phyloP scores from a whole-genome alignment of 139 green algal genomes.

The Gonium pectorale region DNA sequence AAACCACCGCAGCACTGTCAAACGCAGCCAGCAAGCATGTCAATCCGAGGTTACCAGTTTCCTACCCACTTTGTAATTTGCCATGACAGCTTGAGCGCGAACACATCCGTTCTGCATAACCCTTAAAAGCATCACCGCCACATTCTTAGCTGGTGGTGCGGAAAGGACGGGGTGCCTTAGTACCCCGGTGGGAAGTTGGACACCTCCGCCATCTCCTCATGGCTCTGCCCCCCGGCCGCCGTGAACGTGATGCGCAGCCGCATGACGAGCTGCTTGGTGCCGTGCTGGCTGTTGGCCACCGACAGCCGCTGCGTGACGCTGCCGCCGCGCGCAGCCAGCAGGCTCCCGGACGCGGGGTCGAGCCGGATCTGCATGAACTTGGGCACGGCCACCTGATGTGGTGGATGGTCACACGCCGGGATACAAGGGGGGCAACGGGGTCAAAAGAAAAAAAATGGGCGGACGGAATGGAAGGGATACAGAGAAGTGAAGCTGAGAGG shows the following conservation, averaged over 20 bases:
- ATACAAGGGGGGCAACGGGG: no score
- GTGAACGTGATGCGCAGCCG: slow-evolving; percentile 82
- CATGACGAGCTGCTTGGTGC: slow-evolving; percentile 85
- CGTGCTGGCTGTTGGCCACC: slow-evolving; percentile 87
- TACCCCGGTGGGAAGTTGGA: slow-evolving; percentile 70
- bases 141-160: no score
- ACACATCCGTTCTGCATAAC: no score
- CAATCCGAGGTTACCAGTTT: no score
- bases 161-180: no score
- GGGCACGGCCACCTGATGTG: slow-evolving; percentile 95
- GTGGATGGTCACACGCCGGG: no score
- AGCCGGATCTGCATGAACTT: slow-evolving; percentile 88
- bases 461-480: background rate
- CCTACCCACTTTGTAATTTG: no score
- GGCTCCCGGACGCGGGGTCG: slow-evolving; percentile 75
- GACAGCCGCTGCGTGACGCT: slow-evolving; percentile 81
- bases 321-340: slow-evolving; percentile 56
- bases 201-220: slow-evolving; percentile 77
- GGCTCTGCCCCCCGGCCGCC: slow-evolving; percentile 51
- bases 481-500: background rate
- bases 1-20: no score
- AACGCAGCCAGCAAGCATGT: no score
- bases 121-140: no score
- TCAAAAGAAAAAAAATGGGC: background rate
- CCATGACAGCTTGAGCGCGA: no score